phyloP scores from a whole-genome alignment of 495 filamentous ascomycete species.

The Penicillium atrosanguineum region DNA sequence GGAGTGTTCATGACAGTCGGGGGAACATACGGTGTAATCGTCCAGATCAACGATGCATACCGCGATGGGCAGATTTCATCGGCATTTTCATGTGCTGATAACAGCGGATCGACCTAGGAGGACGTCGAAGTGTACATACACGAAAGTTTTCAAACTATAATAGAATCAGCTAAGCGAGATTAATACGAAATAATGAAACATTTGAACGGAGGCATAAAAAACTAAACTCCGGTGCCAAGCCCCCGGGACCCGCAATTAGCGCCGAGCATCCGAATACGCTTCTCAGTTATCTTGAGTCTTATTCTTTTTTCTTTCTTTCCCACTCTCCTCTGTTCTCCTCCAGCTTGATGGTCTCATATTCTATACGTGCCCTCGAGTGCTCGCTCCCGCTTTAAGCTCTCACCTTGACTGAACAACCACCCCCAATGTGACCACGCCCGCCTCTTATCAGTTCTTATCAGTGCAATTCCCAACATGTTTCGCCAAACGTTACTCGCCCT shows the following conservation, averaged over 20 bases:
- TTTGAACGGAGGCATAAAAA: background rate
- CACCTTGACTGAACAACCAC: background rate
- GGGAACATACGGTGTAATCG: conserved; percentile 40
- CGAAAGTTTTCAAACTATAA: background rate
- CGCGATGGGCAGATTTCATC: conserved; percentile 32
- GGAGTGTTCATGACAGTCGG: conserved; percentile 39
- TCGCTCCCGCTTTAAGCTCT: background rate
- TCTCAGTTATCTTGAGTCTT: background rate
- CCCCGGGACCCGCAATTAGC: background rate
- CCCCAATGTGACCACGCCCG: conserved; percentile 2
- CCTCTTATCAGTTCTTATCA: conserved; percentile 8
- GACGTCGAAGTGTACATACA: background rate
- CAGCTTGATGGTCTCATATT: background rate
- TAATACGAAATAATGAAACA: background rate
- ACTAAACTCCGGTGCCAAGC: conserved; percentile 1
- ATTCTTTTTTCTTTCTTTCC: background rate
- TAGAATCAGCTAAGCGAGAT: background rate
- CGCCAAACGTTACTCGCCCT: conserved; percentile 5
- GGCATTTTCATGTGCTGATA: conserved; percentile 44
- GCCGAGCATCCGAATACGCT: conserved; percentile 1
- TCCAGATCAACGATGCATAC: conserved; percentile 40
- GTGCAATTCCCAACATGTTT: background rate
- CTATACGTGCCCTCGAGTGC: background rate
- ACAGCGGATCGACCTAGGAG: conserved; percentile 22
- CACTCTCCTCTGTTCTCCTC: background rate